Percentiles rank a stretch among this genome's conserved stretches.
These are phyloP conservation scores for Pichia sp. DNA, from an alignment of 1,139 yeast species.

Conservation along the genomic window DNA sequence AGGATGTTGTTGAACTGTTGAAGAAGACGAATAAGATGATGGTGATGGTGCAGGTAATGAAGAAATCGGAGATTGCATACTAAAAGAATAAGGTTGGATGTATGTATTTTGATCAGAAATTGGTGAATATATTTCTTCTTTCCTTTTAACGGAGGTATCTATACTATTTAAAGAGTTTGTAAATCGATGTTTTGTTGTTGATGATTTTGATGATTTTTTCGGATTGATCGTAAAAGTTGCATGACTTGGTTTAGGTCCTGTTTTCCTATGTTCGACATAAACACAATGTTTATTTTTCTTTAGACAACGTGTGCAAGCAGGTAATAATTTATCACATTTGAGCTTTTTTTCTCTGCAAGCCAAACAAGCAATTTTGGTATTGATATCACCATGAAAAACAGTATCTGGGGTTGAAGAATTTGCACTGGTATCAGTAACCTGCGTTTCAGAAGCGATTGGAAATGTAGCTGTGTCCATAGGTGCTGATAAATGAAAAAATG, in stretches of 20 bases:
- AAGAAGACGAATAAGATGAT: no score
- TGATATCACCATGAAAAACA: slow-evolving; percentile 9
- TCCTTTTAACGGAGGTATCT: no score
- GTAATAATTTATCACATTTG: slow-evolving; percentile 26
- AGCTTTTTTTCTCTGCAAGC: slow-evolving; percentile 26
- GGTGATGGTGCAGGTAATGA: no score
- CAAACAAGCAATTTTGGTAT: slow-evolving; percentile 27
- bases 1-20: neutral
- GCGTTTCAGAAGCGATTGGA: no score
- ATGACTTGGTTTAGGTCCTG: slow-evolving; percentile 27
- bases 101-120: no score
- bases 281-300: slow-evolving; percentile 19
- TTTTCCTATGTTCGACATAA: slow-evolving; percentile 26
- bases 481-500: neutral
- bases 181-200: no score
- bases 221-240: neutral
- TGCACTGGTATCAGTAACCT: no score
- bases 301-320: slow-evolving; percentile 25
- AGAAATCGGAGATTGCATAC: no score
- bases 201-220: neutral
- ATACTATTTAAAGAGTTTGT: no score
- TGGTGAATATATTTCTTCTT: no score
- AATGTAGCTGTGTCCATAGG: neutral
- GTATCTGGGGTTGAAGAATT: no score
- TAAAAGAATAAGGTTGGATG: no score